Evolutionary conservation across 352 stramenopile genomes (phyloP).

Genomic region (Saprolegnia diclina): DNA sequence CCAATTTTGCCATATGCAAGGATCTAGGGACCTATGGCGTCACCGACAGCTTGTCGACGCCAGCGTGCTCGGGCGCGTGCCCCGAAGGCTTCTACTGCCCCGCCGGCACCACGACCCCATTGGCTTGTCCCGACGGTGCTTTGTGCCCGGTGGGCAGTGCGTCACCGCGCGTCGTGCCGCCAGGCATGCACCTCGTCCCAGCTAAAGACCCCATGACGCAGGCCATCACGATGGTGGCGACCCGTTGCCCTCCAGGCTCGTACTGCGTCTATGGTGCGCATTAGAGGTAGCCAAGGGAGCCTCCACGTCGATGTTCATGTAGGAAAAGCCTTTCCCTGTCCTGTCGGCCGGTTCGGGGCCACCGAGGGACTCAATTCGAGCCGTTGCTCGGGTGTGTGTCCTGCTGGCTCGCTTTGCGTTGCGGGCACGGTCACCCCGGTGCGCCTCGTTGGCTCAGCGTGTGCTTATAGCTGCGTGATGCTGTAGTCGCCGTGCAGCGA

Average conservation of each 20-base stretch:
- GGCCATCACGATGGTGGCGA: neutral
- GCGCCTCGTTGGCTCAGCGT: neutral
- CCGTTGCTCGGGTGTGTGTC: neutral
- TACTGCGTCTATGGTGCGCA: conserved; percentile 14
- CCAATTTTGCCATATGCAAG: neutral
- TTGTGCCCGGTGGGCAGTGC: conserved; percentile 13
- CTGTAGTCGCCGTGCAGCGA: conserved; percentile 19
- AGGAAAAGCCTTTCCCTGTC: neutral
- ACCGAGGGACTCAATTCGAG: neutral
- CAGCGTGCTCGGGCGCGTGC: conserved; percentile 45
- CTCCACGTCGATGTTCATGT: neutral
- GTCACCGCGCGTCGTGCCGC: neutral
- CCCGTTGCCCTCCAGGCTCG: conserved; percentile 7
- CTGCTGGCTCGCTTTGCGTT: conserved; percentile 26
- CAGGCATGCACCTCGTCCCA: neutral
- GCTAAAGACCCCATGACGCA: neutral
- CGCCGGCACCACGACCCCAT: neutral
- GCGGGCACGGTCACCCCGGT: conserved; percentile 7
- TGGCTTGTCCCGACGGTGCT: neutral
- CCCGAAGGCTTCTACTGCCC: conserved; percentile 23
- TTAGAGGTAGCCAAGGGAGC: neutral
- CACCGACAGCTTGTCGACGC: conserved; percentile 32
- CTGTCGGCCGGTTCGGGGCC: conserved; percentile 1
- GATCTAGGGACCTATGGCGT: conserved; percentile 46
- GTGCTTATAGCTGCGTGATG: neutral